A percentile compares a stretch with the other conserved stretches of the same genome.
phyloP scores from a whole-genome alignment of 2,329 filamentous ascomycete species.

The Trichoderma guizhouense region DNA sequence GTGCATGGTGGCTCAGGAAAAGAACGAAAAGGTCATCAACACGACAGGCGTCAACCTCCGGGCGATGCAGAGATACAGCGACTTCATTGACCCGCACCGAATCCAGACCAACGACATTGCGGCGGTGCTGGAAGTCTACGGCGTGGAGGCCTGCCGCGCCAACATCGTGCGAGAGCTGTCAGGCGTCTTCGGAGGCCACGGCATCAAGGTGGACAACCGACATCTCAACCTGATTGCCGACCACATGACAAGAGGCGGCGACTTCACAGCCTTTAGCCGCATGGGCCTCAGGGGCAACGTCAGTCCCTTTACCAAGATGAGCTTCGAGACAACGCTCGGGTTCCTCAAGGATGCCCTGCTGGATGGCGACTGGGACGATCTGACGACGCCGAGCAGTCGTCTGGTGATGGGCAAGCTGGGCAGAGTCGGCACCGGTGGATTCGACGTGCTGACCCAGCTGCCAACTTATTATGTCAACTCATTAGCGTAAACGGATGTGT shows the following conservation, averaged over 20 bases:
- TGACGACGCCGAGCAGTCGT: conserved; percentile 79
- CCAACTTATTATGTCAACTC: conserved; percentile 46
- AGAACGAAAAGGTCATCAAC: conserved; percentile 59
- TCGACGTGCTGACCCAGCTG: conserved; percentile 73
- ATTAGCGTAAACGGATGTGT: conserved; percentile 4
- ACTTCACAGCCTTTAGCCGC: conserved; percentile 87
- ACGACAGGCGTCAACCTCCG: conserved; percentile 83
- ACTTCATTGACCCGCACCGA: conserved; percentile 80
- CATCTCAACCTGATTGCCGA: conserved; percentile 96
- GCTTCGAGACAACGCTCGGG: conserved; percentile 93
- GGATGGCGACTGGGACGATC: conserved; percentile 85
- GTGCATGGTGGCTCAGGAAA: conserved; percentile 66
- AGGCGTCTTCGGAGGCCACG: conserved; percentile 83
- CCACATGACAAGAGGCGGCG: conserved; percentile 92
- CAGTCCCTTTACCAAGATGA: conserved; percentile 97
- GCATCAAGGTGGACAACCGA: conserved; percentile 85
- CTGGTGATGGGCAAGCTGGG: conserved; percentile 84
- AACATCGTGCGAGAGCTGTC: conserved; percentile 85
- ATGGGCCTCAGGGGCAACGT: conserved; percentile 82
- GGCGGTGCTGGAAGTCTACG: conserved; percentile 79
- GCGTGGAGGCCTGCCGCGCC: conserved; percentile 85
- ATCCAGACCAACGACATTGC: conserved; percentile 92
- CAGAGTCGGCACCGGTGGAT: conserved; percentile 82
- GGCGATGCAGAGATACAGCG: conserved; percentile 84
- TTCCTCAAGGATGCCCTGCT: conserved; percentile 91